Evolutionary conservation across 108 stramenopile species (phyloP).

Genomic region (Cylindrotheca fusiformis): DNA sequence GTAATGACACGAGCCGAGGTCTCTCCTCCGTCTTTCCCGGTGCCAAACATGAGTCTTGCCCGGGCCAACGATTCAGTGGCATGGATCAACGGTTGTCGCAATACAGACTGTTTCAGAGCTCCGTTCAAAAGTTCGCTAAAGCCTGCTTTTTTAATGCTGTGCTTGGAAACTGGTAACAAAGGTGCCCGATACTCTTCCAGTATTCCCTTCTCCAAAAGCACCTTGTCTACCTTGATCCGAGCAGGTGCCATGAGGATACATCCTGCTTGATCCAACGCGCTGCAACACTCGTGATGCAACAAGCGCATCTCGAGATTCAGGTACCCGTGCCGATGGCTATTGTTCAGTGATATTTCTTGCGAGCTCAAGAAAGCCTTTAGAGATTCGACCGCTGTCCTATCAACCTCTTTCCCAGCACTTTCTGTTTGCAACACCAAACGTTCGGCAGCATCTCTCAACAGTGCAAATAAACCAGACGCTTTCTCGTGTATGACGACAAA

Average conservation of each 20-base stretch:
- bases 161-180: slow-evolving; percentile 61
- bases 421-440: slow-evolving; percentile 38
- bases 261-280: slow-evolving; percentile 47
- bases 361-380: slow-evolving; percentile 76
- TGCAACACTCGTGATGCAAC: slow-evolving; percentile 82
- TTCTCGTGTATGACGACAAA: slow-evolving; percentile 89
- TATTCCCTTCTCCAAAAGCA: slow-evolving; percentile 45
- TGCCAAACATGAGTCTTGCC: slow-evolving; percentile 85
- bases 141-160: slow-evolving; percentile 51
- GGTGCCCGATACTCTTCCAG: slow-evolving; percentile 74
- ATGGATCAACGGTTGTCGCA: slow-evolving; percentile 79
- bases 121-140: slow-evolving; percentile 70
- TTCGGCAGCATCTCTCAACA: slow-evolving; percentile 73
- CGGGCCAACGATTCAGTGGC: slow-evolving; percentile 82
- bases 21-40: slow-evolving; percentile 59
- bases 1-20: slow-evolving; percentile 78
- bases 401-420: slow-evolving; percentile 20
- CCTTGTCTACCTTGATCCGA: slow-evolving; percentile 21
- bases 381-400: slow-evolving; percentile 54
- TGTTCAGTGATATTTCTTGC: slow-evolving; percentile 74
- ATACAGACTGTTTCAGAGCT: slow-evolving; percentile 69
- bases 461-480: slow-evolving; percentile 71
- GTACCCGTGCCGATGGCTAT: slow-evolving; percentile 75
- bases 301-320: slow-evolving; percentile 79
- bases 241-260: slow-evolving; percentile 39